phyloP scores from a whole-genome alignment of 75 land plant species.

The Sequoiadendron giganteum region DNA sequence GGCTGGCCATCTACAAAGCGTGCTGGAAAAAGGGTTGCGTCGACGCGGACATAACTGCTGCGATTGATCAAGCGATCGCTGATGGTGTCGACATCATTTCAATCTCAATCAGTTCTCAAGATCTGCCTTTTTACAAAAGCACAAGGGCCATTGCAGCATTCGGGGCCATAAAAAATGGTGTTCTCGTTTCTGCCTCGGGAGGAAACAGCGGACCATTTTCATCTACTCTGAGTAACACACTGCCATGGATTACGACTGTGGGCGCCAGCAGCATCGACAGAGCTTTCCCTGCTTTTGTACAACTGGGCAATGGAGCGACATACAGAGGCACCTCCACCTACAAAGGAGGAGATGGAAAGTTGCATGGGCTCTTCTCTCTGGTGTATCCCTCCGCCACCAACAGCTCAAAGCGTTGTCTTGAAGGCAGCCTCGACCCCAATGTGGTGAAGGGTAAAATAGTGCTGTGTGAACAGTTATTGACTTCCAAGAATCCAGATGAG shows the following conservation, averaged over 20 bases:
- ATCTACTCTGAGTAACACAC: conserved; percentile 16
- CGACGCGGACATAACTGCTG: conserved; percentile 16
- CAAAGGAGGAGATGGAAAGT: neutral
- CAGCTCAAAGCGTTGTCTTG: conserved; percentile 21
- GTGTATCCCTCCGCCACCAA: too few species aligned
- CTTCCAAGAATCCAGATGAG: too few species aligned
- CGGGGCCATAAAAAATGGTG: conserved; percentile 11
- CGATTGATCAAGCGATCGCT: conserved; percentile 14
- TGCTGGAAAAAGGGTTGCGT: conserved; percentile 3
- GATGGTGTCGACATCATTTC: conserved; percentile 25
- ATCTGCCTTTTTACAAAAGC: conserved; percentile 2
- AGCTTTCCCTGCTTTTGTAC: conserved; percentile 13
- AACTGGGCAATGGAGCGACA: conserved; percentile 14
- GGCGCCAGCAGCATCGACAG: conserved; percentile 31
- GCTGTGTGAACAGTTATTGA: conserved; percentile 22
- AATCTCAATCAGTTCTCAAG: neutral
- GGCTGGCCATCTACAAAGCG: conserved; percentile 25
- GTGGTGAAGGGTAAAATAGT: conserved; percentile 42
- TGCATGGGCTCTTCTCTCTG: too few species aligned
- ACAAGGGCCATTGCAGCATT: conserved; percentile 19
- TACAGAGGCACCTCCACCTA: conserved; percentile 9
- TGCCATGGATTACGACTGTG: conserved; percentile 25
- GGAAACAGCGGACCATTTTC: conserved; percentile 21
- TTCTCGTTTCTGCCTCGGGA: conserved; percentile 15
- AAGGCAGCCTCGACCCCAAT: conserved; percentile 24